A percentile compares a stretch with the other conserved stretches of the same genome.
phyloP scores from a whole-genome alignment of 495 filamentous ascomycete species.

The Halenospora varia region DNA sequence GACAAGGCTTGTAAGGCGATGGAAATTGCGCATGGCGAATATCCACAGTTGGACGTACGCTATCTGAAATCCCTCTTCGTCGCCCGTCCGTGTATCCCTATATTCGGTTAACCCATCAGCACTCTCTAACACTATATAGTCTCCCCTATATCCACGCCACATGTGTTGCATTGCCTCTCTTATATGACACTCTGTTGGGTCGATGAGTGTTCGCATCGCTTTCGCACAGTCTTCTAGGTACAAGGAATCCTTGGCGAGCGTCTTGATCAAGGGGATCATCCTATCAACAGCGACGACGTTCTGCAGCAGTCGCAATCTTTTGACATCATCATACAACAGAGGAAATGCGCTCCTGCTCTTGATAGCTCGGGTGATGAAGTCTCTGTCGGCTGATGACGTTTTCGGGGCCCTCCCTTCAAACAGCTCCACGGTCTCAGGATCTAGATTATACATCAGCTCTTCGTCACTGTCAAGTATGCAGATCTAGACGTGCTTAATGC shows the following conservation, averaged over 20 bases:
- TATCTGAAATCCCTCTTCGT: slow-evolving; percentile 17
- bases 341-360: slow-evolving; percentile 14
- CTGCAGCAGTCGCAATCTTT: slow-evolving; percentile 14
- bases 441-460: slow-evolving; percentile 18
- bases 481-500: slow-evolving; percentile 16
- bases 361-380: slow-evolving; percentile 10
- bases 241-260: slow-evolving; percentile 17
- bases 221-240: slow-evolving; percentile 18
- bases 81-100: slow-evolving; percentile 10
- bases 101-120: slow-evolving; percentile 14
- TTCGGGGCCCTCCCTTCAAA: slow-evolving; percentile 13
- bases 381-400: slow-evolving; percentile 16
- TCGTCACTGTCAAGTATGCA: slow-evolving; percentile 12
- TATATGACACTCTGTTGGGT: slow-evolving; percentile 14
- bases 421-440: slow-evolving; percentile 14
- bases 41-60: slow-evolving; percentile 14
- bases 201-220: slow-evolving; percentile 12
- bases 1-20: slow-evolving; percentile 15
- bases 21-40: slow-evolving; percentile 14
- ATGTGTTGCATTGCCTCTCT: slow-evolving; percentile 16
- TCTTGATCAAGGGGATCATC: slow-evolving; percentile 19
- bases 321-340: slow-evolving; percentile 9
- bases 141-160: slow-evolving; percentile 14
- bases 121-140: slow-evolving; percentile 19
- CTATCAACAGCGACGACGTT: slow-evolving; percentile 13